Evolutionary conservation across 1,284 basidiomycete species (phyloP).

Genomic region (Cronartium ribicola): DNA sequence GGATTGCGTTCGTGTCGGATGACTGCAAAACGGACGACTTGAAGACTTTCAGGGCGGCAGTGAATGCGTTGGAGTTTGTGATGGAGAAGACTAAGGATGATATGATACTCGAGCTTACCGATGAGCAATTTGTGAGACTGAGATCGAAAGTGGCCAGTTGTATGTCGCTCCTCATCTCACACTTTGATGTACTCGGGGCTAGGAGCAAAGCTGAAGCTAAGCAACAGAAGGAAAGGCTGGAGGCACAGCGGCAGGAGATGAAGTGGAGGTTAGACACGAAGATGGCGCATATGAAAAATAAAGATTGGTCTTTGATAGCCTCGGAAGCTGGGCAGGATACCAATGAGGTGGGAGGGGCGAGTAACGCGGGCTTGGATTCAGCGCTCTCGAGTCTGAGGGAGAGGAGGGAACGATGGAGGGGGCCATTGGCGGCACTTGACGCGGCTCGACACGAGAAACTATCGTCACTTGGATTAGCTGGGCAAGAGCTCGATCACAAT

Average conservation of each 20-base stretch:
- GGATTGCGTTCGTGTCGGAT: constrained; percentile 98
- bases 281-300: constrained; percentile 55
- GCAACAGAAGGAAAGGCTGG: constrained; percentile 64
- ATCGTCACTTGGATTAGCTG: constrained; percentile 68
- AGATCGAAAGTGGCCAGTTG: constrained; percentile 89
- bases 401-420: constrained; percentile 48
- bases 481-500: constrained; percentile 84
- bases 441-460: constrained; percentile 61
- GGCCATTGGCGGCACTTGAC: constrained; percentile 62
- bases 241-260: constrained; percentile 57
- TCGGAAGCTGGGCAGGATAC: constrained; percentile 54
- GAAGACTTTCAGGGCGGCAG: constrained; percentile 97
- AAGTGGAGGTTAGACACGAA: constrained; percentile 52
- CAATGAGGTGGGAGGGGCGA: constrained; percentile 36
- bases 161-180: constrained; percentile 90
- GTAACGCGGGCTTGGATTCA: constrained; percentile 40
- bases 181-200: constrained; percentile 96
- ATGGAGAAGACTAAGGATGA: constrained; percentile 82
- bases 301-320: constrained; percentile 56
- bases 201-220: constrained; percentile 81
- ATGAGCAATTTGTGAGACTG: constrained; percentile 81
- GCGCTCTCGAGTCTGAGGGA: constrained; percentile 42
- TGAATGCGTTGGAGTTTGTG: constrained; percentile 90
- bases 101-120: constrained; percentile 81
- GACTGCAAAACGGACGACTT: constrained; percentile 94